phyloP scores from a whole-genome alignment of 108 stramenopile species.

The Mayamaea pseudoterrestris region DNA sequence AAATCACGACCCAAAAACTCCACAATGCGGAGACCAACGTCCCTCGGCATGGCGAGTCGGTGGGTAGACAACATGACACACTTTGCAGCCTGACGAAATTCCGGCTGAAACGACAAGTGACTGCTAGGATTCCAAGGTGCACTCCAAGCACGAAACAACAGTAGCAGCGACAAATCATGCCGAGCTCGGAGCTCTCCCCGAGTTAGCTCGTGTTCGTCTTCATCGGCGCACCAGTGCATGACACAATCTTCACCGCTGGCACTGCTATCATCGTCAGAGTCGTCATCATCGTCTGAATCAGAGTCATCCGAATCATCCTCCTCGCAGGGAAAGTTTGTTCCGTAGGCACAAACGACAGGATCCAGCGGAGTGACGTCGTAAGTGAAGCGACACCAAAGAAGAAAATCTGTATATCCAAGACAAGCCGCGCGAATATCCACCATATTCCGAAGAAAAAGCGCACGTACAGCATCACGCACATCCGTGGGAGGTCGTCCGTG shows the following conservation, averaged over 20 bases:
- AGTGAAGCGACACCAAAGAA: conserved; percentile 21
- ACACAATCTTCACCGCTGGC: conserved; percentile 22
- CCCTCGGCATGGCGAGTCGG: no score
- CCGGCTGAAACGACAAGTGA: no score
- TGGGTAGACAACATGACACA: no score
- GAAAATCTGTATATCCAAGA: conserved; percentile 42
- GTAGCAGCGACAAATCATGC: no score
- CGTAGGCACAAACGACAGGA: conserved; percentile 10
- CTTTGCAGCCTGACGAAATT: no score
- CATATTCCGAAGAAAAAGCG: conserved; percentile 30
- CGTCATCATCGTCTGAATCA: conserved; percentile 4
- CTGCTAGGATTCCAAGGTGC: no score
- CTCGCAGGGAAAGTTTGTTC: background rate
- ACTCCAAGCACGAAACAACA: no score
- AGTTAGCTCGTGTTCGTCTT: no score
- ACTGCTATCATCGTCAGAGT: conserved; percentile 9
- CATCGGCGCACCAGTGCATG: background rate
- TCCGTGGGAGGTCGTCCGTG: conserved; percentile 6
- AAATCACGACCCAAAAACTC: no score
- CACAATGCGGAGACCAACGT: no score
- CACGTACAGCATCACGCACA: conserved; percentile 26
- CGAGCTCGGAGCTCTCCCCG: no score
- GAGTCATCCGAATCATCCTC: conserved; percentile 1
- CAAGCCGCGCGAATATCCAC: conserved; percentile 30
- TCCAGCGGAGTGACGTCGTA: conserved; percentile 17